A percentile compares a stretch with the other conserved stretches of the same genome.
Evolutionary conservation across 83 land plant species (phyloP).

Genomic region (Picea abies): DNA sequence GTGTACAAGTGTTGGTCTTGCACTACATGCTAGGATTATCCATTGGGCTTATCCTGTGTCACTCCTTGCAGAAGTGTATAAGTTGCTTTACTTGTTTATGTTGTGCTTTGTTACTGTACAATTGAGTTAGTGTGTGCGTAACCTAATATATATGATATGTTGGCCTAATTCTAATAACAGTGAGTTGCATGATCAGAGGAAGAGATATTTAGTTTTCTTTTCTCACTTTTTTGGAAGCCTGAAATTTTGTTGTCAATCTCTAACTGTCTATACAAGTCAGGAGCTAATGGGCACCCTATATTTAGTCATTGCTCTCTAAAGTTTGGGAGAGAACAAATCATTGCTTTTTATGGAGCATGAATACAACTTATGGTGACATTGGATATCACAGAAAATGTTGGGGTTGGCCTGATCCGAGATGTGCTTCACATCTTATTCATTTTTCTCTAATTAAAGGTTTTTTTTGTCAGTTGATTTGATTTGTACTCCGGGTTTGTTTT

Average conservation of each 20-base stretch:
- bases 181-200: too few relatives aligned
- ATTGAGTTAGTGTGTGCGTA: too few relatives aligned
- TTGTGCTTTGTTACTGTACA: too few relatives aligned
- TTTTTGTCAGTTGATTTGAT: background rate
- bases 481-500: background rate
- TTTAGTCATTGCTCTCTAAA: slow-evolving; percentile 2
- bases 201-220: too few relatives aligned
- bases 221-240: background rate
- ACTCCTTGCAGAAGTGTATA: too few relatives aligned
- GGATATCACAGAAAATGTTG: background rate
- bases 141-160: too few relatives aligned
- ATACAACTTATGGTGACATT: background rate
- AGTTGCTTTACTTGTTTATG: too few relatives aligned
- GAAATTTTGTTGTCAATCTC: background rate
- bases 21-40: too few relatives aligned
- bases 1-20: too few relatives aligned
- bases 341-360: background rate
- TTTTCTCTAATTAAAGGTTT: background rate
- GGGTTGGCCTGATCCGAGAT: background rate
- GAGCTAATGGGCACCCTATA: background rate
- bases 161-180: too few relatives aligned
- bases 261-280: background rate
- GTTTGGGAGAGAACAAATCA: background rate
- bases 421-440: slow-evolving; percentile 7
- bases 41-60: too few relatives aligned